Percentiles rank a stretch among this genome's conserved stretches.
These are phyloP conservation scores for Endoconidiophora laricicola DNA, from an alignment of 2,329 filamentous ascomycete genomes.

Conservation along the genomic window DNA sequence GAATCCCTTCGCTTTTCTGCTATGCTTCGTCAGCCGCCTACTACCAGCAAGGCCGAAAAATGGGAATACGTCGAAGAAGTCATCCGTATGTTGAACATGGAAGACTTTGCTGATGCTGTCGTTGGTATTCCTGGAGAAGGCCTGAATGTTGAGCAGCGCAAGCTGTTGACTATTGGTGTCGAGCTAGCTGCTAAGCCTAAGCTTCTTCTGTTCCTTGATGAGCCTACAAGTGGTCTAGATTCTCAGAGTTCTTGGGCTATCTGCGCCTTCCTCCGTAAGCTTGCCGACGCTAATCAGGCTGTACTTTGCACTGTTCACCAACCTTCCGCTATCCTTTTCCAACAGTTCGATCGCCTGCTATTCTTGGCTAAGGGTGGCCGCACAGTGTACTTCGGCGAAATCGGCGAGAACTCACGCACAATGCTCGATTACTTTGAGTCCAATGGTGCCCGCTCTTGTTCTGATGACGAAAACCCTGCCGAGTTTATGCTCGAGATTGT, in stretches of 20 bases:
- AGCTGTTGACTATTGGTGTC: slow-evolving; percentile 45
- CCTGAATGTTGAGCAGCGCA: slow-evolving; percentile 44
- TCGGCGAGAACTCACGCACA: slow-evolving; percentile 40
- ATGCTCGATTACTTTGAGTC: slow-evolving; percentile 47
- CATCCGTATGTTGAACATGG: slow-evolving; percentile 49
- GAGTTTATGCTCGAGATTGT: slow-evolving; percentile 54
- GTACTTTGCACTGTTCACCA: slow-evolving; percentile 40
- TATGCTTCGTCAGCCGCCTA: slow-evolving; percentile 38
- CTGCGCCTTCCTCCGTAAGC: slow-evolving; percentile 42
- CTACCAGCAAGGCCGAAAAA: slow-evolving; percentile 39
- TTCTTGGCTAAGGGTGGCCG: slow-evolving; percentile 48
- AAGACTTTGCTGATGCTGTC: slow-evolving; percentile 48
- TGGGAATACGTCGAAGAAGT: slow-evolving; percentile 45
- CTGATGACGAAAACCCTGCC: slow-evolving; percentile 50
- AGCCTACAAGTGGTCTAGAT: slow-evolving; percentile 46
- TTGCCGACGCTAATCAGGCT: slow-evolving; percentile 37
- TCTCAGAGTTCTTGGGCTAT: slow-evolving; percentile 48
- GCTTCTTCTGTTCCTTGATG: slow-evolving; percentile 44
- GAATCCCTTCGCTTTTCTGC: slow-evolving; percentile 39
- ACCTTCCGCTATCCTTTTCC: slow-evolving; percentile 35
- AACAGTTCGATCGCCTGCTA: slow-evolving; percentile 41
- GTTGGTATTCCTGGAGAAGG: slow-evolving; percentile 46
- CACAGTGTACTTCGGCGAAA: slow-evolving; percentile 53
- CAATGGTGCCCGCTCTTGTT: slow-evolving; percentile 44
- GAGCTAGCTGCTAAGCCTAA: slow-evolving; percentile 40